These are phyloP conservation scores for Metschnikowia lunata DNA, from an alignment of 805 yeast species.

Conservation along the genomic window DNA sequence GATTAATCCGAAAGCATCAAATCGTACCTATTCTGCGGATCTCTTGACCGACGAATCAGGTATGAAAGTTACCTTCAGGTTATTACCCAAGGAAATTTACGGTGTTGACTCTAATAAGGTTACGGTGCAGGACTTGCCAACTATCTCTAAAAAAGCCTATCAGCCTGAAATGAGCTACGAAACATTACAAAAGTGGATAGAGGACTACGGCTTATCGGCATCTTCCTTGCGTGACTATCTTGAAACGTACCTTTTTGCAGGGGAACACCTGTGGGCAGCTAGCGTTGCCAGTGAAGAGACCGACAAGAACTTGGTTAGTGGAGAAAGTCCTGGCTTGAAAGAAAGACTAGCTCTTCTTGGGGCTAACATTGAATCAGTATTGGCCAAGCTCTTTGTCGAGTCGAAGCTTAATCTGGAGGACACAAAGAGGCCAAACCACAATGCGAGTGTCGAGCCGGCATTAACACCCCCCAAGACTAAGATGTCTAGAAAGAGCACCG, in stretches of 20 bases:
- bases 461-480: not conserved
- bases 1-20: not conserved
- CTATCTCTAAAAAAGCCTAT: not conserved
- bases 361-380: slow-evolving; percentile 1
- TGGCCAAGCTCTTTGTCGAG: not conserved
- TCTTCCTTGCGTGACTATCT: slow-evolving; percentile 8
- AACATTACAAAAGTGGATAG: slow-evolving; percentile 7
- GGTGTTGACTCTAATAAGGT: not conserved
- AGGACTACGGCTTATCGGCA: slow-evolving; percentile 8
- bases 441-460: not conserved
- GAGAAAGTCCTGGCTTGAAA: not conserved
- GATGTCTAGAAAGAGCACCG: not conserved
- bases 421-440: no score
- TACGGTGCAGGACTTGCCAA: not conserved
- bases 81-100: not conserved
- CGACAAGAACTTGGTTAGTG: not conserved
- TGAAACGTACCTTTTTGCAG: slow-evolving; percentile 6
- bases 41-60: not conserved
- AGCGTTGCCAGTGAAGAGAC: not conserved
- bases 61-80: not conserved
- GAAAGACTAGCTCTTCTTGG: slow-evolving; percentile 4
- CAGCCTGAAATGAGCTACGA: slow-evolving; percentile 7
- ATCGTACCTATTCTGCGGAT: not conserved
- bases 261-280: slow-evolving; percentile 8
- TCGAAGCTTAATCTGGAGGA: not conserved